These are phyloP conservation scores for Apiospora saccharicola DNA, from an alignment of 2,329 filamentous ascomycete species.

Conservation along the genomic window DNA sequence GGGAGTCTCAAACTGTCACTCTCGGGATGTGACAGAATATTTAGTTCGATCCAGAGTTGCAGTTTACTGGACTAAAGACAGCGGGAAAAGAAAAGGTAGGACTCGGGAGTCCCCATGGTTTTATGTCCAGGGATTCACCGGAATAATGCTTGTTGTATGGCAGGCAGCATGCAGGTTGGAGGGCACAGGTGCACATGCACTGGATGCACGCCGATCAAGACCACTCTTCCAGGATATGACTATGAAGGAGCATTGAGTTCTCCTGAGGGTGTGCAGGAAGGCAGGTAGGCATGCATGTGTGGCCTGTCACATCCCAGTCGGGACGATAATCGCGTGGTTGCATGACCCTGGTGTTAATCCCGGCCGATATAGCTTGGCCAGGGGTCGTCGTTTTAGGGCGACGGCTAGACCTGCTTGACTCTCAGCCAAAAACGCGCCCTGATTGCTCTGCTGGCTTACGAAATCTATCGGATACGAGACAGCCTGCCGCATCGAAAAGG, in stretches of 20 bases:
- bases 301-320: not conserved
- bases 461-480: constrained; percentile 8
- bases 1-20: not conserved
- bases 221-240: not conserved
- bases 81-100: not conserved
- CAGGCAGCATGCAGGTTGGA: not conserved
- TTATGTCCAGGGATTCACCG: constrained; percentile 17
- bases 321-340: constrained; percentile 18
- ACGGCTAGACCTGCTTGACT: constrained; percentile 9
- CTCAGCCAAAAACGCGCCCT: not conserved
- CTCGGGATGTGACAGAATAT: not conserved
- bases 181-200: not conserved
- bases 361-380: not conserved
- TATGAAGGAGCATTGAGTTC: not conserved
- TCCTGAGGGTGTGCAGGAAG: constrained; percentile 8
- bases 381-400: not conserved
- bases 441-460: not conserved
- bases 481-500: not conserved
- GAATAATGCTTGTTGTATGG: not conserved
- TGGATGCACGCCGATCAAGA: not conserved
- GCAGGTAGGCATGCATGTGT: not conserved
- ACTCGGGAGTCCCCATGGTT: constrained; percentile 13
- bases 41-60: not conserved
- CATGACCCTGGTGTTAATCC: constrained; percentile 8
- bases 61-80: not conserved